These are phyloP conservation scores for Irpex lacteus DNA, from an alignment of 1,284 basidiomycete species.

Conservation along the genomic window DNA sequence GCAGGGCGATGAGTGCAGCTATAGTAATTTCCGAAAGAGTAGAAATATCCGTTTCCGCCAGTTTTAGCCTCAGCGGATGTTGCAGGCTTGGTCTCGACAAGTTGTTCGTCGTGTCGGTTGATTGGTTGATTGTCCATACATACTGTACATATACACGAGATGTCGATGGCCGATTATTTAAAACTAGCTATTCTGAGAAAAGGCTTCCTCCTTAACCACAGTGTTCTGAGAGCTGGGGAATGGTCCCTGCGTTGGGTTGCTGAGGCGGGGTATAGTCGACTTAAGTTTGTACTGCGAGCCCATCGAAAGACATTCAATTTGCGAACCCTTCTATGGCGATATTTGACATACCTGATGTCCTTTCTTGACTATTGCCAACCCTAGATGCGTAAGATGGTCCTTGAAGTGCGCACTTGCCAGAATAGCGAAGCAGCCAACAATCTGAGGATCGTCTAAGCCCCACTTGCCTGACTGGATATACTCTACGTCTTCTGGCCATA, in stretches of 20 bases:
- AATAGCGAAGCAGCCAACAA: conserved; percentile 5
- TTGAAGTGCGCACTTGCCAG: conserved; percentile 6
- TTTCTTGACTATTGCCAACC: conserved; percentile 16
- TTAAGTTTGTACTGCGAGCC: neutral
- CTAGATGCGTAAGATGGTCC: conserved; percentile 19
- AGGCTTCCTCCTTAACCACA: neutral
- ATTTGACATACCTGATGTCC: conserved; percentile 13
- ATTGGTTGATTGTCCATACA: no score
- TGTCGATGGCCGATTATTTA: no score
- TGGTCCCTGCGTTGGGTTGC: neutral
- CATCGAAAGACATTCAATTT: neutral
- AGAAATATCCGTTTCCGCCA: no score
- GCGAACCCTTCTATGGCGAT: neutral
- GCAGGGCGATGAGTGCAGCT: no score
- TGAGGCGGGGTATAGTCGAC: neutral
- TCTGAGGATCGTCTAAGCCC: neutral
- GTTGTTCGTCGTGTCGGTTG: no score
- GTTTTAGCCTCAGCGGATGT: no score
- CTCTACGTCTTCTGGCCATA: neutral
- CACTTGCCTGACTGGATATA: neutral
- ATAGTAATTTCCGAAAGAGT: no score
- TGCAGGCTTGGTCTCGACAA: no score
- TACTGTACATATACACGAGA: no score
- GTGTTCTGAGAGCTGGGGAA: neutral
- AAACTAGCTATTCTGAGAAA: neutral